Percentiles rank a stretch among this genome's conserved stretches.
Evolutionary conservation across 2,329 filamentous ascomycete species (phyloP).

Genomic region (Dactylellina parvicollis): DNA sequence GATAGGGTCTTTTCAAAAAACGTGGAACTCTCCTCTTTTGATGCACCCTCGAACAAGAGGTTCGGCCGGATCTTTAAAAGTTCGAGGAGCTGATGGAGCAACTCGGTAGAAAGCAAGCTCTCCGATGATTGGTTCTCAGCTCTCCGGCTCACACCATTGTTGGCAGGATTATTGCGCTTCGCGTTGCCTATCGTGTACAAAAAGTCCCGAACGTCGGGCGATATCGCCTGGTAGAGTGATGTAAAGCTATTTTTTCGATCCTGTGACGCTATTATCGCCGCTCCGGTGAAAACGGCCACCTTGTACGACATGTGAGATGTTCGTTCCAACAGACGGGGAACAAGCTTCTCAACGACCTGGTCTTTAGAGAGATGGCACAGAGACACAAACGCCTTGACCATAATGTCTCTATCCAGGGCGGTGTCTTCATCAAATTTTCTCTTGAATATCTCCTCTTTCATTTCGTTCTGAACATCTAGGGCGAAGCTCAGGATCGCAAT

Average conservation of each 20-base stretch:
- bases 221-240: slow-evolving; percentile 56
- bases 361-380: slow-evolving; percentile 72
- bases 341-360: slow-evolving; percentile 68
- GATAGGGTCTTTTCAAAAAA: slow-evolving; percentile 53
- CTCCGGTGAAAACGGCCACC: slow-evolving; percentile 69
- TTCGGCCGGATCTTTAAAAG: slow-evolving; percentile 58
- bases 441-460: slow-evolving; percentile 60
- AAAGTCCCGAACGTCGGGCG: slow-evolving; percentile 58
- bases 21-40: slow-evolving; percentile 45
- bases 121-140: slow-evolving; percentile 57
- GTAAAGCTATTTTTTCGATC: slow-evolving; percentile 55
- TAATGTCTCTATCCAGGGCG: slow-evolving; percentile 71
- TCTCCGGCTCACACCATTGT: slow-evolving; percentile 23
- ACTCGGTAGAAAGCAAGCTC: slow-evolving; percentile 56
- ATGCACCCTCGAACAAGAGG: slow-evolving; percentile 56
- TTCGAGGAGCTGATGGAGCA: slow-evolving; percentile 58
- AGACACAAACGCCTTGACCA: slow-evolving; percentile 74
- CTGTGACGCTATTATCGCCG: slow-evolving; percentile 62
- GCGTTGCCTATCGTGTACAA: slow-evolving; percentile 54
- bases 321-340: slow-evolving; percentile 69
- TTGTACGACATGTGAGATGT: slow-evolving; percentile 70
- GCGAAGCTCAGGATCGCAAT: slow-evolving; percentile 73
- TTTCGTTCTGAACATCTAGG: slow-evolving; percentile 75
- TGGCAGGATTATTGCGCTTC: slow-evolving; percentile 29
- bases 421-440: slow-evolving; percentile 61